Evolutionary conservation across 2,329 filamentous ascomycete species (phyloP), one percentile per base, ranked within the genome.

Genomic region (Aspergillus phoenicis): DNA sequence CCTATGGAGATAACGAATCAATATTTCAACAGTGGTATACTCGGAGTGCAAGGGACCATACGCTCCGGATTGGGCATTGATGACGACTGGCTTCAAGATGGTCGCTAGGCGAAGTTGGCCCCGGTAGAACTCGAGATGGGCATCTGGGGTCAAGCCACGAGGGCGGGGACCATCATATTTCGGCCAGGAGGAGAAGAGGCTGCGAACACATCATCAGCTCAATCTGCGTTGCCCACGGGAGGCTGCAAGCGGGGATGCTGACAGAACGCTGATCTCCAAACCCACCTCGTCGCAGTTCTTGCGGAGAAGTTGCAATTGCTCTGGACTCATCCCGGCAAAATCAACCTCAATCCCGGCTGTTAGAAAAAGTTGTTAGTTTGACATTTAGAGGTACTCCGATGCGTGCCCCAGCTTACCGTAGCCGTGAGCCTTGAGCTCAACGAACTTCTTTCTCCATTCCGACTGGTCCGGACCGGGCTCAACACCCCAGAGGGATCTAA

Each of bases 11-110:
- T 36, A 28, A 8, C 28, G 28, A 30, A 30, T 43, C 11, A 43
- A 28, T 15, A 43, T 47, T 11, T 5, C 1, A 2, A 8, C 8
- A 6, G n/a, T 3, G 10, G 2, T 17, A 24, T 6, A 26, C 4
- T 6, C 10, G 8, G 8, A 11, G 7, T 11, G 6, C 6, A 8
- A 8, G 20, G 26, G 2, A 47, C 54, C 61, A 33, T 49, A 67
- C 66, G 66, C 62, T 57, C 68, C 68, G 5, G 64, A 68, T 10
- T 70, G 68, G 33, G 64, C 63, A 48, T 70, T 70, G 17, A 68
- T 62, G 2, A 54, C 47, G 0, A 64, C 60, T 3, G 68, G 62
- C 2, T 57, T 58, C 7, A 70, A 38, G 8, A 57, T 55, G 1
- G 52, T 51, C 2, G 57, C 58, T 8, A 63, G 53, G 43, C 62